phyloP scores from a whole-genome alignment of 306 rosid species.

The Abrus precatorius region DNA sequence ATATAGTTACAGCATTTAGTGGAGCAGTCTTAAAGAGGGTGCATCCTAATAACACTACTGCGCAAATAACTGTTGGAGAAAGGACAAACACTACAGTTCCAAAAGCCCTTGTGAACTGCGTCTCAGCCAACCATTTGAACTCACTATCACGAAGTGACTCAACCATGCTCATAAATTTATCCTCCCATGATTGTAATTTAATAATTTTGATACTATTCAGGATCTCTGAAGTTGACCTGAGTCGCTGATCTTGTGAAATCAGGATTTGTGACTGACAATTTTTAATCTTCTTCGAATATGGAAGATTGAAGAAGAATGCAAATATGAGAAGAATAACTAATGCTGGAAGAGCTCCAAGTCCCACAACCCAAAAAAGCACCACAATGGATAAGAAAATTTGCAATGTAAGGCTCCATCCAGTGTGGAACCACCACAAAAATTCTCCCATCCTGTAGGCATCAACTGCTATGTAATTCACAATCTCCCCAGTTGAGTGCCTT shows the following conservation, averaged over 20 bases:
- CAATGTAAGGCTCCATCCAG: conserved; percentile 51
- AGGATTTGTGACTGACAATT: conserved; percentile 65
- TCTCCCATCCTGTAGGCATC: conserved; percentile 82
- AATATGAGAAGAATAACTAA: conserved; percentile 58
- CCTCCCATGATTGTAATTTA: conserved; percentile 84
- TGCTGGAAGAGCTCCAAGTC: conserved; percentile 72
- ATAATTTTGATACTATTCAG: conserved; percentile 77
- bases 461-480: conserved; percentile 73
- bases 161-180: conserved; percentile 56
- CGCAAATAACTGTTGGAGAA: conserved; percentile 65
- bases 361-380: conserved; percentile 62
- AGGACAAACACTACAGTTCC: conserved; percentile 57
- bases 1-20: conserved; percentile 71
- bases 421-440: conserved; percentile 75
- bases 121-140: conserved; percentile 67
- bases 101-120: conserved; percentile 52
- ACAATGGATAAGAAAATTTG: conserved; percentile 57
- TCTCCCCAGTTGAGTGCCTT: conserved; percentile 72
- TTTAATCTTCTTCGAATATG: conserved; percentile 59
- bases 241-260: conserved; percentile 69
- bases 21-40: conserved; percentile 60
- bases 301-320: conserved; percentile 62
- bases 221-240: conserved; percentile 75
- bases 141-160: conserved; percentile 60
- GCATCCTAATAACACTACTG: conserved; percentile 64